phyloP scores from a whole-genome alignment of 2,329 filamentous ascomycete genomes.

The Chaetomium sp. region DNA sequence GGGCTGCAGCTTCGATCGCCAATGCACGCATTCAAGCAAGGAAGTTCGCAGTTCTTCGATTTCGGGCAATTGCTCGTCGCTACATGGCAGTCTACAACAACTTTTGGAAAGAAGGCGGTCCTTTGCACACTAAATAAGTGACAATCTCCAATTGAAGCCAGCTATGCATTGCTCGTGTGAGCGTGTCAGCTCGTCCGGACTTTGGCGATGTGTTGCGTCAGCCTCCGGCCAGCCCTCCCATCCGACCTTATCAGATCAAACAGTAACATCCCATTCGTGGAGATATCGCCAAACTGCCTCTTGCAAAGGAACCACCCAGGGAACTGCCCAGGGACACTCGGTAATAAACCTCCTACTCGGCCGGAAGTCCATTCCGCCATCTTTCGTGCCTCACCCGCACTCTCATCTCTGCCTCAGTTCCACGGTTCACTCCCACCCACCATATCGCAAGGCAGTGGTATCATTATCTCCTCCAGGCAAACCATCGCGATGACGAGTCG shows the following conservation, averaged over 20 bases:
- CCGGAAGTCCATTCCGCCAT: neutral
- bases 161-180: too few species aligned
- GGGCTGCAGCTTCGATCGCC: neutral
- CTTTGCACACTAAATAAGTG: too few species aligned
- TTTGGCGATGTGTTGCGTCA: neutral
- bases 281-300: too few species aligned
- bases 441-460: neutral
- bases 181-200: too few species aligned
- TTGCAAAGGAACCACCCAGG: too few species aligned
- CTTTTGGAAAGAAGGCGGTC: too few species aligned
- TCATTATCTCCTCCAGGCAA: too few species aligned
- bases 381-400: neutral
- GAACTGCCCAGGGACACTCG: too few species aligned
- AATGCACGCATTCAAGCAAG: neutral
- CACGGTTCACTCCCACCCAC: neutral
- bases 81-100: too few species aligned
- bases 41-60: neutral
- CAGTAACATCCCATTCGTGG: too few species aligned
- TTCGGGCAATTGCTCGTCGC: neutral
- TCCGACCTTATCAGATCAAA: neutral
- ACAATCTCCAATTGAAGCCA: too few species aligned
- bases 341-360: neutral
- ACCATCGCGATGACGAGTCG: conserved; percentile 18
- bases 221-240: too few species aligned
- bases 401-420: neutral